Evolutionary conservation across 768 basidiomycete genomes (phyloP).

Genomic region (Serendipita vermifera): DNA sequence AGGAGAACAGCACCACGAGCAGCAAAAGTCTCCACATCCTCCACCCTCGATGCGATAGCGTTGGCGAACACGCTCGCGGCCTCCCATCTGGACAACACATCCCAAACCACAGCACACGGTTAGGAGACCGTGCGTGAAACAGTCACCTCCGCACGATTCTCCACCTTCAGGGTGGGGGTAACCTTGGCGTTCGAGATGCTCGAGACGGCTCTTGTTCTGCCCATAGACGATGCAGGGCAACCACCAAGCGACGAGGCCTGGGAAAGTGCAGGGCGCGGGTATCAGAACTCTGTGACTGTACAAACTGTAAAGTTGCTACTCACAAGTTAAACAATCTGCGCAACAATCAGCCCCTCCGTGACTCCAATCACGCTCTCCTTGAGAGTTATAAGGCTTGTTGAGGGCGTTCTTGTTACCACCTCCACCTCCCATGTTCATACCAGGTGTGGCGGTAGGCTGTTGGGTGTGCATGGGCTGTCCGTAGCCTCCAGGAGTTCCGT

Average conservation of each 20-base stretch:
- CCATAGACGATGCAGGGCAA: slow-evolving; percentile 33
- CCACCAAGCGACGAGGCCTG: slow-evolving; percentile 29
- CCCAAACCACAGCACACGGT: slow-evolving; percentile 20
- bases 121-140: slow-evolving; percentile 26
- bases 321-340: slow-evolving; percentile 20
- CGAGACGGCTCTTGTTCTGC: slow-evolving; percentile 30
- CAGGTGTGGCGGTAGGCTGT: slow-evolving; percentile 15
- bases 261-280: neutral
- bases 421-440: slow-evolving; percentile 14
- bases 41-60: slow-evolving; percentile 38
- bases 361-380: slow-evolving; percentile 26
- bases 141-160: slow-evolving; percentile 26
- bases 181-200: slow-evolving; percentile 28
- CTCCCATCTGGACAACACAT: slow-evolving; percentile 30
- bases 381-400: slow-evolving; percentile 18
- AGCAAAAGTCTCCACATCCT: slow-evolving; percentile 32
- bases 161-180: slow-evolving; percentile 29
- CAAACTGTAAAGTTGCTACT: neutral
- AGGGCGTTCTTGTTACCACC: slow-evolving; percentile 21
- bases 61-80: slow-evolving; percentile 28
- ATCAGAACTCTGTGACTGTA: too few species aligned
- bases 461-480: neutral
- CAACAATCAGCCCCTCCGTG: slow-evolving; percentile 20
- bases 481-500: too few species aligned
- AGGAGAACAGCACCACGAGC: slow-evolving; percentile 21